Base-by-base conservation (phyloP, 345 rosid species). In the Ceriops zippeliana region DNA sequence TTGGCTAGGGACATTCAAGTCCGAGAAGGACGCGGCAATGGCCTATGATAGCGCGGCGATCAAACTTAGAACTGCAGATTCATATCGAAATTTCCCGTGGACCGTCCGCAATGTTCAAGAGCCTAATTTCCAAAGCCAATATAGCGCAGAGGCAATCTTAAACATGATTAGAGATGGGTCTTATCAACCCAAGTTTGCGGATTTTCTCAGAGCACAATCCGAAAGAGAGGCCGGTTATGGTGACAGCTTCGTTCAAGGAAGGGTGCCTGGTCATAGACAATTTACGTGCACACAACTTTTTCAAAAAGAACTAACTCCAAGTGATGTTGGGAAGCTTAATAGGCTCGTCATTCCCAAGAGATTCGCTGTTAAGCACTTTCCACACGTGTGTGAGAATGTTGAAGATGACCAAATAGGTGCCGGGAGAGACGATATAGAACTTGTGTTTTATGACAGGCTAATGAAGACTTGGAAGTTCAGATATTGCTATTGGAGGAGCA, bases 11-110 rank as follows among this genome's bases (percentile, higher is more conserved):
- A 85, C 89, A 49, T 85, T 85, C 75, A 79, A 68, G 38, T 79
- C 76, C 11, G 86, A 85, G 79, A 69, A 52, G 26, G 91, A 86
- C 63, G 95, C 95, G 1, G 91, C 95, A 3, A 70, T 81, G 69
- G 87, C 89, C 3, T 89, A 89, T 58, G 95, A 89, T 52, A 86
- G 88, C 54, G 89, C 89, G 0, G 79, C 88, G 1, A 78, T 81
- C 63, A 86, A 82, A 75, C 78, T 89, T 5, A 68, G 91, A 1
- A 67, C 68, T 17, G 79, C 81, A 17, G 85, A 86, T 74, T 73
- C 86, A 0, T 80, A 83, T 26, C 72, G 95, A n/a, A 89, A 86
- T 66, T 80, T 86, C 38, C 83, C 89, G 5, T 85, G 88, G 88
- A 74, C 79, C 2, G 85, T 78, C 5, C 21, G 10, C 22, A 86